Evolutionary conservation across 2,329 filamentous ascomycete genomes (phyloP), one percentile per base, ranked within the genome.

Genomic region (Thyridium curvatum): DNA sequence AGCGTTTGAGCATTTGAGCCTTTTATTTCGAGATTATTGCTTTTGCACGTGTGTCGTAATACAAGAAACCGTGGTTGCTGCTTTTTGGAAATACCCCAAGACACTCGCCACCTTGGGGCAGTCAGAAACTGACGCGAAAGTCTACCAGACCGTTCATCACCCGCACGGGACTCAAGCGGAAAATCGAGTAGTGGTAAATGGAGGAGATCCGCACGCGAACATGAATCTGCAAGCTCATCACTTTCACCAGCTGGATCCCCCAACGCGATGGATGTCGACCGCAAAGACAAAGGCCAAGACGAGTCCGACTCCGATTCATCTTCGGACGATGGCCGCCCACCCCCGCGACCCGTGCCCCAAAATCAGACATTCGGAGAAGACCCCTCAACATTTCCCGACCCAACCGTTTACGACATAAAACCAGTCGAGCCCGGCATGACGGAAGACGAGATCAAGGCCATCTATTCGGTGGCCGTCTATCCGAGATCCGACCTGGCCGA

Each of bases 361-460:
- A 82, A 82, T 53, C 86, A 94, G 62, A 90, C 88, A 1, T 97
- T 96, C 59, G 91, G 91, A 42, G 83, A 91, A 30, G 89, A 97
- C 55, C 91, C 91, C 0, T 86, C 88, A 18, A 88, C 82, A n/a
- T 95, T 91, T 53, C 78, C 79, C 15, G 93, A 98, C 55, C 89
- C 90, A 2, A 95, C 91, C 29, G 75, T 96, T 36, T 98, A 98
- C 67, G 86, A 98, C 57, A 96, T 98, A 46, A 82, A 82, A 40
- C 72, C 82, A 0, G 72, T 90, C 17, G 74, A 76, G 1, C 74
- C 82, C 1, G 82, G 75, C 46, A 94, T 95, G 83, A 73, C 79
- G 3, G 79, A 89, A 41, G 84, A 91, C n/a, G 83, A 94, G 53
- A 86, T 83, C 59, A 89, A 84, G 55, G 79, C 85, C 49, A 91